Evolutionary conservation across 306 rosid genomes (phyloP), one percentile per base, ranked within the genome.

Genomic region (Mucuna pruriens): DNA sequence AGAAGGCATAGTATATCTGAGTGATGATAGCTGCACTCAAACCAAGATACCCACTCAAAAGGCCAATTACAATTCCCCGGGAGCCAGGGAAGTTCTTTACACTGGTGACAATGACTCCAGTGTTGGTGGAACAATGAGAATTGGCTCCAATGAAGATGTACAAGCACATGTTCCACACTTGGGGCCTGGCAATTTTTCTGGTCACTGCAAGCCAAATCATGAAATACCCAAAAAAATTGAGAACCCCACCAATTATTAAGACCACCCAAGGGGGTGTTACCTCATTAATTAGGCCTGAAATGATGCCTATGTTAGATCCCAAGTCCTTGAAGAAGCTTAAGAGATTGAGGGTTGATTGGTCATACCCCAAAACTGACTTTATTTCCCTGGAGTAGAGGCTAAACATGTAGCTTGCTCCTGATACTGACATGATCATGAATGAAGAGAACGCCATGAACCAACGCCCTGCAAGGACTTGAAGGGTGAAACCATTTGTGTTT

Each of bases 331-430:
- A 79, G 80, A 71, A 86, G 48, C 86, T 79, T 48, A 86, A 26
- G 25, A 86, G 82, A 40, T 77, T 86, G 3, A 86, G 89, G 13
- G 84, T 86, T 2, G 86, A 51, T 44, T 86, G 86, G 62, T 86
- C 89, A 71, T 86, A 82, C 3, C 89, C 89, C 1, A 86, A 64
- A 9, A 45, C 79, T 46, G 73, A 82, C 9, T 86, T 86, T 49
- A 86, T 86, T 39, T 86, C 89, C 31, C 82, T 83, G 0, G 89
- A 82, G 66, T 82, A 86, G 0, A 86, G 82, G 4, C 71, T 72
- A 54, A 85, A 85, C 88, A 85, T 85, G 81, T 85, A 85, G 63
- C 88, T 85, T 69, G 88, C 88, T 63, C 88, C 89, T 1, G 86
- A 79, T 5, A 79, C 80, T 5, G 89, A 86, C 89, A 86, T 82